Evolutionary conservation across 345 rosid genomes (phyloP), one percentile per base, ranked within the genome.

Genomic region (Cardamine chenopodiifolia): DNA sequence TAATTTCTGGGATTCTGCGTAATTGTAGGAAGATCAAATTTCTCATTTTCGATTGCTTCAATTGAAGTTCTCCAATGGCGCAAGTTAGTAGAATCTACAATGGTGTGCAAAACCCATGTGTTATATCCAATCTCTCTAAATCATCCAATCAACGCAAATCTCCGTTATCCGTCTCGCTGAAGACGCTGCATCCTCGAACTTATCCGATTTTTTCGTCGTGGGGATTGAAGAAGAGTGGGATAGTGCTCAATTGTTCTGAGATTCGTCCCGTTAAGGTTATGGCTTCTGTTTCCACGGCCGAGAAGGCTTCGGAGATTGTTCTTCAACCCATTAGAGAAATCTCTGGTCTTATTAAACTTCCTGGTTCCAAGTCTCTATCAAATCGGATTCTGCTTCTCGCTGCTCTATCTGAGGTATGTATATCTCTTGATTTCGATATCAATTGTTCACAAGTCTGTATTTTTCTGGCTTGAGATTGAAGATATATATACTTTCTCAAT

Each of bases 291-390:
- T 87, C 85, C 57, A 80, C 89, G 7, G 67, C 96, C 0, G 91
- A 87, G 84, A 94, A 87, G 68, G 87, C 86, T 4, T 85, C 97
- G 22, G 92, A 92, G 81, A 85, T 91, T 57, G 85, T 90, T 34
- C 72, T 94, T 82, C 89, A 88, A 61, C 97, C 97, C 76, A 94
- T 94, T 56, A 82, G 73, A 39, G 92, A 91, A 71, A 91, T 92
- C 68, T 92, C 92, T 17, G 97, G 97, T 70, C 86, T 86, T 11
- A 86, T 95, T 64, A 85, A 81, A 62, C 77, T 92, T 57, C 99
- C 99, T 11, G 98, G 98, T 31, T 94, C 99, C 18, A 95, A 95
- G 79, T 95, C 99, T 8, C 83, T 95, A 0, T 95, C 99, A 7
- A 92, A 95, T 76, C 87, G 99, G 80, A 79, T 95, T 69, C 86